Evolutionary conservation across 2,329 filamentous ascomycete species (phyloP), one percentile per base, ranked within the genome.

Genomic region (Ascochyta lentis): DNA sequence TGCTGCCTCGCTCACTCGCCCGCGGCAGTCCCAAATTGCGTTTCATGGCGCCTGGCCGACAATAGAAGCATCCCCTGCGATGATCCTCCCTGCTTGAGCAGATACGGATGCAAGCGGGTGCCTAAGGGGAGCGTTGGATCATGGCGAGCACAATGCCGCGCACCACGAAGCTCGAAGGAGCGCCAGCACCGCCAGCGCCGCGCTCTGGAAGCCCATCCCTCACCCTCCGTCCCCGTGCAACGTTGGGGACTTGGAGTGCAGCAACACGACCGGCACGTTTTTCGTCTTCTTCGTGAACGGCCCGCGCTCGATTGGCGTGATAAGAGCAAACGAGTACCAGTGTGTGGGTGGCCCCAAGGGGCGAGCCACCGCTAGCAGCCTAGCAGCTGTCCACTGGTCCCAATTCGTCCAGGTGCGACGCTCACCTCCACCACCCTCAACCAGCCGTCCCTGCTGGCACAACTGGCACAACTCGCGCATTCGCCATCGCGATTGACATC

Each of bases 41-140:
- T 71, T 72, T 72, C 70, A 66, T 58, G 54, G 65, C 67, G 61
- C 67, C 65, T 68, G 64, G 65, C 66, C 66, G 61, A 66, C 47
- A 71, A 71, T 61, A 68, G 67, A 65, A 56, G 24, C 31, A 19
- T 52, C 57, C 67, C 67, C 57, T 70, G 67, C 48, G 70, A 58
- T 49, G 71, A 74, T 74, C 70, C 68, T 71, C 71, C 67, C 61
- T 70, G 56, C 59, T 63, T 55, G 62, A 59, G 51, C 56, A 56
- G 47, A 65, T 54, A 60, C 56, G 56, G 53, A 56, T 39, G 37
- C 47, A 54, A 58, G 68, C 69, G 69, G 68, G 65, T 68, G 66
- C 65, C 66, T 70, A 63, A 59, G 54, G 40, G 15, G 26, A 67
- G 62, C 51, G 26, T 29, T 49, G 54, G 19, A 27, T 12, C 9